phyloP scores from a whole-genome alignment of 2,329 filamentous ascomycete species.

The Alternaria conjuncta region DNA sequence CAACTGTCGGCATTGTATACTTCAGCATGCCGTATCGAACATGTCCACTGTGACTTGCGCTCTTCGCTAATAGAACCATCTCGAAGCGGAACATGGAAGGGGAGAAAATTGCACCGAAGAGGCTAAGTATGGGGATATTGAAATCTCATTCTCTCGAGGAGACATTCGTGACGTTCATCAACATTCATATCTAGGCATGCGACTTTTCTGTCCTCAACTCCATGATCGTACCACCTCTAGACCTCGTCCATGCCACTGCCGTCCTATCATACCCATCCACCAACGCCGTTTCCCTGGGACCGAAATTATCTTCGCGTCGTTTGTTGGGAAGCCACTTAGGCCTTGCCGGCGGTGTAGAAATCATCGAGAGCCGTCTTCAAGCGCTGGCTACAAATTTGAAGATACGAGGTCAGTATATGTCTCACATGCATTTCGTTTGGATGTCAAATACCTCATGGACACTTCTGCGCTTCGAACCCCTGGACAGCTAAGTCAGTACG shows the following conservation, averaged over 20 bases:
- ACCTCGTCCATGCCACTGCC: neutral
- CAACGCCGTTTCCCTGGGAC: constrained; percentile 22
- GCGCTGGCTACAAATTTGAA: constrained; percentile 52
- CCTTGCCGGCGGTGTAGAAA: constrained; percentile 82
- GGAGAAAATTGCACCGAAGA: neutral
- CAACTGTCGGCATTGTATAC: neutral
- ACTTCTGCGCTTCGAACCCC: too few species aligned
- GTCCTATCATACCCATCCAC: constrained; percentile 5
- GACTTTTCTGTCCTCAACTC: neutral
- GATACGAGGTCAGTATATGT: neutral
- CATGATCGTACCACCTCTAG: neutral
- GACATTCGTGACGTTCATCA: neutral
- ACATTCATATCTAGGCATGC: neutral
- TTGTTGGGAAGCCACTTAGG: constrained; percentile 59
- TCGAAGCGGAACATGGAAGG: neutral
- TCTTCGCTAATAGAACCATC: neutral
- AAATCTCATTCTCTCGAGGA: neutral
- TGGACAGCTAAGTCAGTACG: too few species aligned
- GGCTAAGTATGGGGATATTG: neutral
- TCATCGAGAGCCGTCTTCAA: constrained; percentile 69
- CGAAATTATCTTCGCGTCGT: neutral
- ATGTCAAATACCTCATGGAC: too few species aligned
- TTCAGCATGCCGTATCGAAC: neutral
- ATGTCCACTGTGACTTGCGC: neutral
- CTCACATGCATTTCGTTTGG: neutral